Evolutionary conservation across 73 alveolate genomes (phyloP).

Genomic region (Tetrahymena borealis): DNA sequence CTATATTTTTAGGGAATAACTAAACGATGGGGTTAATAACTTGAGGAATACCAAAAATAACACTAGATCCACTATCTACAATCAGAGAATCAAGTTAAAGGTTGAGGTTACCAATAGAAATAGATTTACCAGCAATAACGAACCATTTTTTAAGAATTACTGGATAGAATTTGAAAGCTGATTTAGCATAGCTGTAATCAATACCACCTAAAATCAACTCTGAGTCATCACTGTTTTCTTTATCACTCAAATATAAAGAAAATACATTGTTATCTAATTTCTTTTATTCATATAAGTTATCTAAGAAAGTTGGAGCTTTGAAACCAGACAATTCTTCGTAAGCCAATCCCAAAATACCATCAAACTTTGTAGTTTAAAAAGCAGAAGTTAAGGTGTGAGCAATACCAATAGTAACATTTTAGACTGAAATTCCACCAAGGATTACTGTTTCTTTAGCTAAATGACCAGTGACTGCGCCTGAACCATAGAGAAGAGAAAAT

Average conservation of each 20-base stretch:
- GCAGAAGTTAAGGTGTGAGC: constrained; percentile 40
- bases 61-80: background rate
- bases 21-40: background rate
- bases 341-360: background rate
- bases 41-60: background rate
- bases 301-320: background rate
- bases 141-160: background rate
- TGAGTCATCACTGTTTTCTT: background rate
- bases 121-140: background rate
- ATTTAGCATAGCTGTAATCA: background rate
- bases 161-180: background rate
- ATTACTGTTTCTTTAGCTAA: constrained; percentile 43
- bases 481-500: constrained; percentile 7
- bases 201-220: background rate
- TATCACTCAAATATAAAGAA: background rate
- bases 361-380: constrained; percentile 34
- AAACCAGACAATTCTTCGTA: background rate
- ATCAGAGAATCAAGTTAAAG: background rate
- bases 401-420: constrained; percentile 53
- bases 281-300: background rate
- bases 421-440: constrained; percentile 47
- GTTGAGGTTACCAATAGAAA: background rate
- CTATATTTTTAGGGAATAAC: constrained; percentile 17
- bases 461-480: constrained; percentile 48
- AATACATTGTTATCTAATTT: background rate